Conservation (phyloP, 2,329 filamentous ascomycete species). For the Paracamarosporium sp. region DNA sequence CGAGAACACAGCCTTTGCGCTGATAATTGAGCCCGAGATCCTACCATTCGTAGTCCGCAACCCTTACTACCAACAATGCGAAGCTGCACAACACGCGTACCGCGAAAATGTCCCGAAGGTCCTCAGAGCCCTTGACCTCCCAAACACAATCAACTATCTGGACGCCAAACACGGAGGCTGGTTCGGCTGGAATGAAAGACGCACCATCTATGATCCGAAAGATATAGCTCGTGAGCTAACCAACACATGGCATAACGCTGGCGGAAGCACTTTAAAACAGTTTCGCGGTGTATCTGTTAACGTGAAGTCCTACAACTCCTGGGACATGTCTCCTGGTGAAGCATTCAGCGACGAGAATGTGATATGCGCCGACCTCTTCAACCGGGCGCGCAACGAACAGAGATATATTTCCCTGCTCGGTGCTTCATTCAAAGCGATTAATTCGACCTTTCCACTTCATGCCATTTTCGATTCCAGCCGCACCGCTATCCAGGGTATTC, state of each 20-base stretch:
- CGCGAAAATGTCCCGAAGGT: conserved; percentile 61
- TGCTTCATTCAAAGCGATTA: conserved; percentile 48
- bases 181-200: conserved; percentile 62
- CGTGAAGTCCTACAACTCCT: conserved; percentile 63
- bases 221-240: conserved; percentile 54
- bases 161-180: conserved; percentile 67
- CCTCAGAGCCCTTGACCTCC: conserved; percentile 59
- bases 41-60: conserved; percentile 50
- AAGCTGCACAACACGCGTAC: conserved; percentile 60
- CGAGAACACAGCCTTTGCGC: conserved; percentile 36
- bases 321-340: conserved; percentile 40
- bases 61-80: conserved; percentile 66
- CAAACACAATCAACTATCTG: conserved; percentile 67
- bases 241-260: conserved; percentile 50
- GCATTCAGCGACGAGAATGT: conserved; percentile 9
- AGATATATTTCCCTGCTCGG: conserved; percentile 55
- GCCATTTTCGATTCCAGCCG: conserved; percentile 62
- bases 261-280: conserved; percentile 43
- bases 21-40: conserved; percentile 61
- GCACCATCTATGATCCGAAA: conserved; percentile 49
- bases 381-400: conserved; percentile 55
- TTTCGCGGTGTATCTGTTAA: conserved; percentile 60
- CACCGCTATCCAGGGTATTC: conserved; percentile 53
- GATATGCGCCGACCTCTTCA: neutral
- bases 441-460: conserved; percentile 53